Evolutionary conservation across 2,329 filamentous ascomycete genomes (phyloP).

Genomic region (Aspergillus pseudoviridinutans): DNA sequence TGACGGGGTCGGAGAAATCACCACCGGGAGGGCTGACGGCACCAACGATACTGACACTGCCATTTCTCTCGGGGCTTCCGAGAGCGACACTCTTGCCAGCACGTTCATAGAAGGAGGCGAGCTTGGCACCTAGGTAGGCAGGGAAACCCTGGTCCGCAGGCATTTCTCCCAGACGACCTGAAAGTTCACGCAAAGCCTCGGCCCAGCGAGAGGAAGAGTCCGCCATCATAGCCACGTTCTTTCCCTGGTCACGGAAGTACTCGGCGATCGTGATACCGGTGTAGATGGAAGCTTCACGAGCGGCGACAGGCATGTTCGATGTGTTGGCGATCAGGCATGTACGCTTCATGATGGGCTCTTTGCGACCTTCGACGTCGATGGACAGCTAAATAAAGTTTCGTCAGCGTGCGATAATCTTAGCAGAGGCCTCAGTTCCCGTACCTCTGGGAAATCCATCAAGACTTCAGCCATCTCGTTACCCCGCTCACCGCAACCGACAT

Average conservation of each 20-base stretch:
- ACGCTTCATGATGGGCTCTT: conserved; percentile 99
- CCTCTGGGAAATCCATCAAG: conserved; percentile 97
- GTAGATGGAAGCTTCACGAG: conserved; percentile 97
- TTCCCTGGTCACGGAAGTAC: conserved; percentile 95
- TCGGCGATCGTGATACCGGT: conserved; percentile 93
- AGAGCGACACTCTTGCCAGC: conserved; percentile 82
- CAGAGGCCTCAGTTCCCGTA: conserved; percentile 24
- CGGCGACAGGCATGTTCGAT: conserved; percentile 99
- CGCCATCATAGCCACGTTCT: conserved; percentile 99
- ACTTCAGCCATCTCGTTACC: conserved; percentile 99
- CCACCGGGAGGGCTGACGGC: conserved; percentile 96
- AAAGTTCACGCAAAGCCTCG: conserved; percentile 96
- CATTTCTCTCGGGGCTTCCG: conserved; percentile 81
- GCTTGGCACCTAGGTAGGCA: conserved; percentile 91
- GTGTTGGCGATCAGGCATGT: conserved; percentile 98
- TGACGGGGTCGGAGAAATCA: conserved; percentile 99
- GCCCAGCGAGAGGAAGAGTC: conserved; percentile 98
- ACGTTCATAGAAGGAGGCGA: conserved; percentile 98
- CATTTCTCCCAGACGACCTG: conserved; percentile 98
- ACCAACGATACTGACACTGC: conserved; percentile 95
- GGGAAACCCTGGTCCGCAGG: conserved; percentile 99
- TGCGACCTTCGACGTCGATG: conserved; percentile 88
- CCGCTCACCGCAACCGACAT: conserved; percentile 89
- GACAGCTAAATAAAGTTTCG: conserved; percentile 56
- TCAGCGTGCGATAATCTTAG: conserved; percentile 11